These are phyloP conservation scores for Cydonia oblonga DNA, from an alignment of 331 rosid genomes.

Conservation along the genomic window DNA sequence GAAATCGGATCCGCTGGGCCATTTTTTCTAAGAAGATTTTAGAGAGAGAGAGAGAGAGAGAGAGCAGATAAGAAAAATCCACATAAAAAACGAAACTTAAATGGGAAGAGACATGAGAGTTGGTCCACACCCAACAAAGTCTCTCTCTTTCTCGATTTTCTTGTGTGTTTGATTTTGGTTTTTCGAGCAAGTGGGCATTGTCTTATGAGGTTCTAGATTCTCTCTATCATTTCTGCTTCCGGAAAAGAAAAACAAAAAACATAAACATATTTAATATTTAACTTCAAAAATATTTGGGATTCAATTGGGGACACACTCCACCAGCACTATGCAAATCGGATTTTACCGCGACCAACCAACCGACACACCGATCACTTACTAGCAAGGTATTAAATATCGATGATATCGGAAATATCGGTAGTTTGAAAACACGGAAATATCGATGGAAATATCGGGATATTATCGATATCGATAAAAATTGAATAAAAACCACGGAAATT, in stretches of 20 bases:
- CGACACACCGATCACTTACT: too few relatives aligned
- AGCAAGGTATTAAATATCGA: too few relatives aligned
- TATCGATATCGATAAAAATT: too few relatives aligned
- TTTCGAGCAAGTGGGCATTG: constrained; percentile 13
- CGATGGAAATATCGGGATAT: too few relatives aligned
- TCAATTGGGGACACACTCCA: neutral
- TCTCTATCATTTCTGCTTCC: constrained; percentile 21
- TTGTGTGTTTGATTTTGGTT: constrained; percentile 15
- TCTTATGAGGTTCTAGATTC: constrained; percentile 33
- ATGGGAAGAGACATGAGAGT: constrained; percentile 22
- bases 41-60: constrained; percentile 32
- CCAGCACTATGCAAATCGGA: too few relatives aligned
- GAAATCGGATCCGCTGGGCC: constrained; percentile 57
- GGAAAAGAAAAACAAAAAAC: neutral
- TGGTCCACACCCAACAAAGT: constrained; percentile 35
- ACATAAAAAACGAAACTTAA: constrained; percentile 42
- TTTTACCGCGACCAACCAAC: too few relatives aligned
- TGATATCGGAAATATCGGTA: too few relatives aligned
- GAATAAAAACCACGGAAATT: too few relatives aligned
- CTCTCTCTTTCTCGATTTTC: constrained; percentile 11
- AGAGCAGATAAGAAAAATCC: constrained; percentile 21
- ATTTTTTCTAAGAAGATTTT: constrained; percentile 44
- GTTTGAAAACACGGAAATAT: too few relatives aligned
- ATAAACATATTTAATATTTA: neutral
- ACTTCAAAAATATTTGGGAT: neutral